Evolutionary conservation across 1,139 yeast species (phyloP).

Genomic region (Citeromyces siamensis): DNA sequence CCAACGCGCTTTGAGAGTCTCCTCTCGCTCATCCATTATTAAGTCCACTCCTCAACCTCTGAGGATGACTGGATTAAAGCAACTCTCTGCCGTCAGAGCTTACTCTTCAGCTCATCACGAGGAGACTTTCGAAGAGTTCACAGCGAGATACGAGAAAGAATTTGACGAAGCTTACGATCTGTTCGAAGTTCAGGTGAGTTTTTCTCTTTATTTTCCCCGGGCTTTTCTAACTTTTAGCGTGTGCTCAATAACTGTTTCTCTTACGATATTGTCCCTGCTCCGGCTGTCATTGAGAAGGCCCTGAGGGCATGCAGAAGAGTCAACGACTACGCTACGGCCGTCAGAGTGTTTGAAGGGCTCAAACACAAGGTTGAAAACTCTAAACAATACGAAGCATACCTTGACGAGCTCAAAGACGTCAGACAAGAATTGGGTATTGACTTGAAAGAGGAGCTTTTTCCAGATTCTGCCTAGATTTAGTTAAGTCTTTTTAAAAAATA

Average conservation of each 20-base stretch:
- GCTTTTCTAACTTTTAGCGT: conserved; percentile 22
- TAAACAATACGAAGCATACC: conserved; percentile 89
- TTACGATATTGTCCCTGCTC: conserved; percentile 97
- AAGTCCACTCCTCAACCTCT: conserved; percentile 18
- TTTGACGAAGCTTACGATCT: conserved; percentile 97
- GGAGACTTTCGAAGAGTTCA: conserved; percentile 92
- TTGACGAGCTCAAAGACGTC: conserved; percentile 85
- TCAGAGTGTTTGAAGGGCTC: conserved; percentile 92
- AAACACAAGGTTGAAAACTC: conserved; percentile 92
- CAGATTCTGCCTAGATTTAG: conserved; percentile 20
- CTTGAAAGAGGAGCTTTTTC: conserved; percentile 82
- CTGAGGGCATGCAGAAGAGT: conserved; percentile 98
- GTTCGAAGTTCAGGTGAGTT: conserved; percentile 73
- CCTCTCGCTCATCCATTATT: conserved; percentile 11
- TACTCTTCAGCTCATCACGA: conserved; percentile 65
- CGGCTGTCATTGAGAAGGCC: conserved; percentile 91
- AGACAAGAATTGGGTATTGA: conserved; percentile 92
- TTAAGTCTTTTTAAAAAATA: no score
- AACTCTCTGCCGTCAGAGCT: conserved; percentile 28
- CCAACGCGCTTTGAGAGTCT: conserved; percentile 41
- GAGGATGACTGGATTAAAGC: conserved; percentile 12
- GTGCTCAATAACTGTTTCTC: conserved; percentile 95
- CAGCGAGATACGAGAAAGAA: conserved; percentile 88
- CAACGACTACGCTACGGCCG: conserved; percentile 97
- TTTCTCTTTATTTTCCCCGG: neutral